Base-by-base conservation (phyloP, 495 filamentous ascomycete genomes). In the Cercophora newfieldiana region DNA sequence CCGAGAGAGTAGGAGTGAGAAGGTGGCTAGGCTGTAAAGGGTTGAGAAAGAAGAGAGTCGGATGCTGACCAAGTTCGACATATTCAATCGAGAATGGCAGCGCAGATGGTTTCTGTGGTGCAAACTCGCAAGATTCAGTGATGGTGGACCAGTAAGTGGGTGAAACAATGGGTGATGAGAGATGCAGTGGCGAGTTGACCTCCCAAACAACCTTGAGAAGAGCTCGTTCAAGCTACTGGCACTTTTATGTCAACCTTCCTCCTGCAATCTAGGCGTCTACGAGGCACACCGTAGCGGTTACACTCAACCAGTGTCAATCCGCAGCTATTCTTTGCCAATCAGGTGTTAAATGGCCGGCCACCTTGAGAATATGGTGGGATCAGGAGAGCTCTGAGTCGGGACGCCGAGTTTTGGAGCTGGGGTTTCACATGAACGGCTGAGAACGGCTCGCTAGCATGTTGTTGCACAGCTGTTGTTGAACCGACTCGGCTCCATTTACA, bases 401-500 rank as follows among this genome's bases (percentile, higher is more conserved):
- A 18, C 21, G 21, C 19, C 51, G 26, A 25, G 19, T 55, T 25
- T 26, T 10, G 19, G 49, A 25, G 19, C 4, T 7, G 21, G 18
- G 21, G 51, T 55, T 55, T 55, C 51, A 55, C 51, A 55, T 55
- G 51, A 55, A 55, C 51, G 19, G 51, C 37, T 44, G 37, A 44
- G 37, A 44, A 44, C 37, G 37, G 37, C 37, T 44, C 37, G 37
- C 37, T 44, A 16, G 37, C 4, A 12, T 33, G 30, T 33, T 33
- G 30, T 33, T 33, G 37, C 37, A 44, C 12, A 2, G 3, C 37
- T 44, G 37, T 44, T 44, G 37, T 14, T 44, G 10, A 44, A 44
- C 37, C 37, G 12, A 16, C 37, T 5, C 37, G 37, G 37, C 12
- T 44, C 37, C 37, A 44, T 16, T 44, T 6, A 44, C 19, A 44